These are phyloP conservation scores for Myxozyma sirexii DNA, from an alignment of 805 yeast species.

Conservation along the genomic window DNA sequence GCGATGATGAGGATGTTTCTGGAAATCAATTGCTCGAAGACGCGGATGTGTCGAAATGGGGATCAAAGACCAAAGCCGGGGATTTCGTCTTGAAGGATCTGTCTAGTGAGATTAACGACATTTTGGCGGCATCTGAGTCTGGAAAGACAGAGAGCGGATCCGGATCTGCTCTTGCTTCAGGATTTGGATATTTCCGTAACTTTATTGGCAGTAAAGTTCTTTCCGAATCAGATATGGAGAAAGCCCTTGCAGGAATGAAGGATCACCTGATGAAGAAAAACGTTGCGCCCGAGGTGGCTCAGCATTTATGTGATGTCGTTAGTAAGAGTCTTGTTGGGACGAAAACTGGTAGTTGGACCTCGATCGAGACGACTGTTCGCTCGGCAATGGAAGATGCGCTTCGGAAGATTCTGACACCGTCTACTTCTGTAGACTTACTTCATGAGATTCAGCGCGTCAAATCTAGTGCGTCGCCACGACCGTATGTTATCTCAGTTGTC, in stretches of 20 bases:
- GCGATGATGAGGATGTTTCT: slow-evolving; percentile 30
- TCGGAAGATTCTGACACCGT: slow-evolving; percentile 79
- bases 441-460: slow-evolving; percentile 64
- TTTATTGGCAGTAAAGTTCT: slow-evolving; percentile 71
- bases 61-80: slow-evolving; percentile 52
- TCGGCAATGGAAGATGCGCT: slow-evolving; percentile 58
- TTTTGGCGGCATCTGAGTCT: slow-evolving; percentile 40
- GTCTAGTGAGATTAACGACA: slow-evolving; percentile 53
- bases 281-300: slow-evolving; percentile 89
- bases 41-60: slow-evolving; percentile 44
- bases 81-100: slow-evolving; percentile 69
- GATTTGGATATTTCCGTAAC: slow-evolving; percentile 61
- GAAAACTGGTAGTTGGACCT: slow-evolving; percentile 71
- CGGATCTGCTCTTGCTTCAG: slow-evolving; percentile 39
- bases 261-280: slow-evolving; percentile 82
- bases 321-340: slow-evolving; percentile 70
- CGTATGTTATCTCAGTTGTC: slow-evolving; percentile 94
- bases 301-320: slow-evolving; percentile 67
- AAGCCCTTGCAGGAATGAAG: slow-evolving; percentile 64
- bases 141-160: slow-evolving; percentile 20
- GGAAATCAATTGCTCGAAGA: slow-evolving; percentile 34
- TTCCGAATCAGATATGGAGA: slow-evolving; percentile 62
- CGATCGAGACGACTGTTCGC: slow-evolving; percentile 71
- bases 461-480: slow-evolving; percentile 45
- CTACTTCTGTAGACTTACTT: slow-evolving; percentile 82